Evolutionary conservation across 2,329 filamentous ascomycete genomes (phyloP).

Genomic region (Thermothelomyces thermophilus): DNA sequence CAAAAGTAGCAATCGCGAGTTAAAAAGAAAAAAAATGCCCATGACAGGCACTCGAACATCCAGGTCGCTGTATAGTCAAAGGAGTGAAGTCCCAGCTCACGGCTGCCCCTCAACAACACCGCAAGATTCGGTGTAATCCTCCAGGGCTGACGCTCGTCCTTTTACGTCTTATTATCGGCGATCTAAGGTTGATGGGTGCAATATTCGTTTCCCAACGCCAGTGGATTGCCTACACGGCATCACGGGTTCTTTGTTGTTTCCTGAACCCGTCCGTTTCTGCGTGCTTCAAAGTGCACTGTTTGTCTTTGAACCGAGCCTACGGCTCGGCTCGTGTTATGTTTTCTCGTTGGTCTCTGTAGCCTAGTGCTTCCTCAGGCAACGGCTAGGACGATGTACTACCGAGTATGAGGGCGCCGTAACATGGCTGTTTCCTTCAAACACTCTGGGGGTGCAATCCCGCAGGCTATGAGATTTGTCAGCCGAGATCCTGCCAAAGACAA

Average conservation of each 20-base stretch:
- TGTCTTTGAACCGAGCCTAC: not conserved
- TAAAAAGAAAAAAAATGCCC: constrained; percentile 4
- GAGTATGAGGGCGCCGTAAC: not conserved
- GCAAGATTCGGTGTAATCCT: not conserved
- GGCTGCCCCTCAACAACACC: not conserved
- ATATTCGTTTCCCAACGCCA: not conserved
- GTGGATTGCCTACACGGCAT: not conserved
- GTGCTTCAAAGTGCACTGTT: not conserved
- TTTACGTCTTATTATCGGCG: not conserved
- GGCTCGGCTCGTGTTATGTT: not conserved
- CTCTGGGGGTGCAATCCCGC: constrained; percentile 52
- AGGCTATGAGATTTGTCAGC: constrained; percentile 34
- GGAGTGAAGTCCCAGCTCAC: constrained; percentile 1
- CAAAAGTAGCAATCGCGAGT: constrained; percentile 6
- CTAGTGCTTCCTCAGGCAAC: not conserved
- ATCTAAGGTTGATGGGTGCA: not conserved
- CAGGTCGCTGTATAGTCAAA: not conserved
- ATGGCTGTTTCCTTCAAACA: constrained; percentile 32
- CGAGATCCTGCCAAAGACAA: not conserved
- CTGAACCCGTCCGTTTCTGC: not conserved
- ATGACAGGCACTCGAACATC: constrained; percentile 1
- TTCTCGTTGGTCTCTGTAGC: not conserved
- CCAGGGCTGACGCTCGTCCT: not conserved
- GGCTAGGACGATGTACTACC: not conserved
- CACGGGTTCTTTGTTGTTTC: not conserved